phyloP scores from a whole-genome alignment of 495 filamentous ascomycete species.

The Talaromyces adpressus region DNA sequence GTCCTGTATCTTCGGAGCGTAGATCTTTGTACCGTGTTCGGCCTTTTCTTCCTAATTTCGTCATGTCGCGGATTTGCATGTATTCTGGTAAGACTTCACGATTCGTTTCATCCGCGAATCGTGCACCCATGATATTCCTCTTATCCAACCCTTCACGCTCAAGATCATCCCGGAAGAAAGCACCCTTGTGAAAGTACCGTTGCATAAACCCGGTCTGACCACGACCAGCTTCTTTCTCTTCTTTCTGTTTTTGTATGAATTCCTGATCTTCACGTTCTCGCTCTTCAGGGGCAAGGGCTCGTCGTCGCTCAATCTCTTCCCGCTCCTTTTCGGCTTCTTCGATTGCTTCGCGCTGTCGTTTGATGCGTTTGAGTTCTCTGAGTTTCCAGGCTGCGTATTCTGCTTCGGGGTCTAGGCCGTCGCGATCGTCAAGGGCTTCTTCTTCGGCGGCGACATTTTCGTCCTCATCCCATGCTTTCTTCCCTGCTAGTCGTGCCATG shows the following conservation, averaged over 20 bases:
- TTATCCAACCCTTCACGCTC: conserved; percentile 64
- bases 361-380: conserved; percentile 79
- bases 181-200: conserved; percentile 94
- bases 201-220: conserved; percentile 91
- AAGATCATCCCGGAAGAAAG: conserved; percentile 82
- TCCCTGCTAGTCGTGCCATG: conserved; percentile 65
- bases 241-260: conserved; percentile 70
- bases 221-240: conserved; percentile 70
- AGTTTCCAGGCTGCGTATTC: conserved; percentile 93
- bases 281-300: conserved; percentile 81
- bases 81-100: conserved; percentile 82
- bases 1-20: conserved; percentile 84
- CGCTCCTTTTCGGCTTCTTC: conserved; percentile 77
- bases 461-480: conserved; percentile 83
- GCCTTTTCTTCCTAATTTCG: conserved; percentile 87
- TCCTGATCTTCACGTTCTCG: conserved; percentile 78
- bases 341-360: conserved; percentile 77
- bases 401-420: conserved; percentile 79
- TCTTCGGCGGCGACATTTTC: conserved; percentile 53
- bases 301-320: conserved; percentile 82
- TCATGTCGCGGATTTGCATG: conserved; percentile 90
- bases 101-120: conserved; percentile 71
- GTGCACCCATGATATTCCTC: conserved; percentile 72
- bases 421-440: conserved; percentile 73
- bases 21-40: conserved; percentile 86